Base-by-base conservation (phyloP, 257 asterid species). In the Gynochthodes officinalis region DNA sequence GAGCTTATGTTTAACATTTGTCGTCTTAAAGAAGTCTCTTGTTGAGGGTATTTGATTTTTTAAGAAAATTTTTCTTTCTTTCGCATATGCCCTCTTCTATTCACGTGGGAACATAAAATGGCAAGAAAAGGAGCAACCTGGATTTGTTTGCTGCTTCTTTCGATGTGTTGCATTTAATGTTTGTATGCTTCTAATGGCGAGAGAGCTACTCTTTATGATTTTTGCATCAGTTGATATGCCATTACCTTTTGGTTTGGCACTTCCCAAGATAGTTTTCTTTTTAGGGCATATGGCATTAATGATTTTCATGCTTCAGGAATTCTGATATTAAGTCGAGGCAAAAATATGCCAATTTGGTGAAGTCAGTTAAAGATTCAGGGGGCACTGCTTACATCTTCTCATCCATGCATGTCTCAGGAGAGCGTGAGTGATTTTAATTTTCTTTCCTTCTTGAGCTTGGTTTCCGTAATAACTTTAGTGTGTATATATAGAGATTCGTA, bases 391-490 rank as follows among this genome's bases (percentile, higher is more conserved):
- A 81, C 82, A 84, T 95, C 82, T 95, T 92, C 83, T 95, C 99
- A 5, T 88, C 98, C 58, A 90, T 95, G 99, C 99, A 95, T 68
- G 94, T 86, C 73, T 95, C 99, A 4, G 98, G 98, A 77, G 99
- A 95, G 83, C 97, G 98, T 95, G 81, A 92, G 99, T 79, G 25
- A 81, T 70, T 52, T 21, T 19, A 2, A 63, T 33, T 62, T 73
- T 35, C 21, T 11, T 44, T 44, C 63, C 70, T 44, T 46, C 35
- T 30, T 52, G 27, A 10, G 25, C 32, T 42, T 27, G 40, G 37
- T 43, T 8, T 30, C 27, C 25, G 32, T 69, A 19, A 39, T 23
- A 42, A 19, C 28, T 35, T 33, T 61, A 9, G 16, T 16, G n/a
- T 27, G 8, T 15, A 27, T 58, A 33, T 46, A 4, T 15, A 6